Evolutionary conservation across 2,329 filamentous ascomycete species (phyloP).

Genomic region (Amylocarpus encephaloides): DNA sequence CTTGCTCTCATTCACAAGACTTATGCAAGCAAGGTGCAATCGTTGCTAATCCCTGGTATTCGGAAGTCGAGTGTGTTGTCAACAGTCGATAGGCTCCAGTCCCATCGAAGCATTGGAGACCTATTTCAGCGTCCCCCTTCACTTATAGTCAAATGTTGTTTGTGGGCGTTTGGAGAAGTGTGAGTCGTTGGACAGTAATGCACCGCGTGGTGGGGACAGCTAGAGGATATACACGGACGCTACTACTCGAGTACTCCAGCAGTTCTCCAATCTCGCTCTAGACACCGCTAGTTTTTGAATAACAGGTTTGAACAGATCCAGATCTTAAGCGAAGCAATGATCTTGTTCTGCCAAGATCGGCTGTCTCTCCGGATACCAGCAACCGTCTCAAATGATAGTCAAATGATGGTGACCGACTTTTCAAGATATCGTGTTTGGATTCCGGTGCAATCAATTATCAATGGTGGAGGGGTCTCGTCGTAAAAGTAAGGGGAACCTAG

Average conservation of each 20-base stretch:
- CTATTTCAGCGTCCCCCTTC: not conserved
- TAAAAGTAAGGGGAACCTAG: conserved; percentile 1
- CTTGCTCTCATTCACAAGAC: not conserved
- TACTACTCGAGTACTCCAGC: not conserved
- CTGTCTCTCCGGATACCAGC: conserved; percentile 43
- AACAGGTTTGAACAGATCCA: not conserved
- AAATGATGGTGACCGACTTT: conserved; percentile 12
- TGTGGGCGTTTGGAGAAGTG: not conserved
- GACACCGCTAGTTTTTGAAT: not conserved
- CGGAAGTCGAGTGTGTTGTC: not conserved
- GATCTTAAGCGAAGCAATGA: conserved; percentile 1
- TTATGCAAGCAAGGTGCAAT: not conserved
- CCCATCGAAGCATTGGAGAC: not conserved
- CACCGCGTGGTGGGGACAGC: not conserved
- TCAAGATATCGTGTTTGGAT: not conserved
- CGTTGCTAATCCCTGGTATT: not conserved
- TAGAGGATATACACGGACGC: not conserved
- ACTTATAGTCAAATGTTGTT: not conserved
- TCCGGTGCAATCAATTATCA: no score
- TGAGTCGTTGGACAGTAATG: not conserved
- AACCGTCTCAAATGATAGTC: conserved; percentile 1
- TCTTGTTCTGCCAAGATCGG: conserved; percentile 23
- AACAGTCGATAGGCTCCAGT: not conserved
- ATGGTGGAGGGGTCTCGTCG: not conserved
- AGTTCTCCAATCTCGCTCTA: not conserved